Base-by-base conservation (phyloP, 495 filamentous ascomycete genomes). In the Baudoinia panamericana region DNA sequence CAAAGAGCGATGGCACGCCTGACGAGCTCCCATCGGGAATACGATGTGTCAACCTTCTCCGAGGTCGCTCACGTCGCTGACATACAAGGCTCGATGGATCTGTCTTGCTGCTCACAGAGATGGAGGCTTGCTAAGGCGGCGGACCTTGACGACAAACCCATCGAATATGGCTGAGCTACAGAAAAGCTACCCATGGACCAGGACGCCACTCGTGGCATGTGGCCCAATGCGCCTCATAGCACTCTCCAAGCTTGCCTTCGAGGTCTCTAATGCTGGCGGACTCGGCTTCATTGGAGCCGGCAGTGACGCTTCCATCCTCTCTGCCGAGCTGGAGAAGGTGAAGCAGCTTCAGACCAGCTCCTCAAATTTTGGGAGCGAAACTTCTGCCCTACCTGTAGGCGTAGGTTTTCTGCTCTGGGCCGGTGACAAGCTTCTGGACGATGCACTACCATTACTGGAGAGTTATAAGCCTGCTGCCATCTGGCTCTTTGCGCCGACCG, bases 141-240 rank as follows among this genome's bases (percentile, higher is more conserved):
- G n/a, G n/a, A n/a, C n/a, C n/a, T n/a, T n/a, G n/a, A n/a, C n/a
- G n/a, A n/a, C n/a, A n/a, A n/a, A n/a, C n/a, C n/a, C n/a, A n/a
- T n/a, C 13, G 27, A 45, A 19, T 2, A 53, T 53, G 50, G 50
- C 41, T 29, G 17, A 41, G 6, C 45, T 48, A 23, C 28, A 56
- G 36, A 41, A 42, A 25, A 50, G 52, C 21, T 88, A 82, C 52
- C 75, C 80, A 45, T 86, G 79, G 77, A 69, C 63, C 20, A 44
- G 63, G 1, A 40, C 53, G 10, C 80, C 83, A 0, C 64, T 86
- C 30, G 67, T 90, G 17, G 61, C 73, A 41, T 56, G 65, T 41
- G 82, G 81, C 0, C 83, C 83, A 4, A 85, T 90, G 80, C 71
- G 76, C 30, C 60, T 78, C 20, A 73, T 84, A 50, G 65, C 81